Conservation (phyloP, 441 rosid species). For the Aleurites moluccanus region DNA sequence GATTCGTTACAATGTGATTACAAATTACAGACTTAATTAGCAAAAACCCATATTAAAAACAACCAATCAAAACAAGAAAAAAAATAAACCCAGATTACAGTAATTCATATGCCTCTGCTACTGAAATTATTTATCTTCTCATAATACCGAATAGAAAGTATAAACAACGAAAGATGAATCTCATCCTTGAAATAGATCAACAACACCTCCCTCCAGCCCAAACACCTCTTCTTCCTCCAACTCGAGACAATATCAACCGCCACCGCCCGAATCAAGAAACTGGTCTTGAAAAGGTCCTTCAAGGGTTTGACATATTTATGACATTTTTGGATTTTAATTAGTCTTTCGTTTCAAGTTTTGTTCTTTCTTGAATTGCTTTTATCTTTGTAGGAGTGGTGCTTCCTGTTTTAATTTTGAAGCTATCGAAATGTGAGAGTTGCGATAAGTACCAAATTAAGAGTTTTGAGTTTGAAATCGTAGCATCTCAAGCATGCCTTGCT, state of each 20-base stretch:
- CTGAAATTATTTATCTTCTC: slow-evolving; percentile 72
- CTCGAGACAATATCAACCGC: slow-evolving; percentile 11
- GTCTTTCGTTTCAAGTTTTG: slow-evolving; percentile 38
- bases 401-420: slow-evolving; percentile 58
- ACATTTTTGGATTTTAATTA: slow-evolving; percentile 62
- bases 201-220: slow-evolving; percentile 28
- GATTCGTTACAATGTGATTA: too few species aligned
- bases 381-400: slow-evolving; percentile 47
- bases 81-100: too few species aligned
- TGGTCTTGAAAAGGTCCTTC: too few species aligned
- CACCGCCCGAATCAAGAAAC: slow-evolving; percentile 15
- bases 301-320: slow-evolving; percentile 48
- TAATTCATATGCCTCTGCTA: slow-evolving; percentile 40
- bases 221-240: slow-evolving; percentile 13
- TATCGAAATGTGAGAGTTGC: slow-evolving; percentile 59
- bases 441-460: too few species aligned
- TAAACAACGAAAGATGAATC: slow-evolving; percentile 72
- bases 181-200: slow-evolving; percentile 58
- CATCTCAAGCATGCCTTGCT: slow-evolving; percentile 56
- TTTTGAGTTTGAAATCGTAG: slow-evolving; percentile 62
- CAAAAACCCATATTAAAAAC: too few species aligned
- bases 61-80: too few species aligned
- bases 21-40: too few species aligned
- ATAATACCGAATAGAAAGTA: slow-evolving; percentile 75
- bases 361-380: slow-evolving; percentile 61